Percentiles rank a stretch among this genome's conserved stretches.
Evolutionary conservation across 2,329 filamentous ascomycete genomes (phyloP).

Genomic region (Ceratocystis alfenasii): DNA sequence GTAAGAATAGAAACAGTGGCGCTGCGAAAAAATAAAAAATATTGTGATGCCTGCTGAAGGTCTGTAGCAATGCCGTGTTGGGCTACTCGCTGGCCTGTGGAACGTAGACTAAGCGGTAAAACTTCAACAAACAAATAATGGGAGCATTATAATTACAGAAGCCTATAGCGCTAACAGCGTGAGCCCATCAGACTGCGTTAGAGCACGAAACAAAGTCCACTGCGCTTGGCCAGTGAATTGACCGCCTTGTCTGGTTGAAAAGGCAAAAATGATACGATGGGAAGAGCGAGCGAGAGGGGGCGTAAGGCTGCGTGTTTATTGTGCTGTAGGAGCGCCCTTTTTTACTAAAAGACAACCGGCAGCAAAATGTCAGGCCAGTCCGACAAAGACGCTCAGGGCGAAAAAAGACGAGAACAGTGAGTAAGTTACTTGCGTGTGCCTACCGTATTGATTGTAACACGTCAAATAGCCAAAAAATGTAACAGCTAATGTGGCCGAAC

Average conservation of each 20-base stretch:
- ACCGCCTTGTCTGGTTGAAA: not conserved
- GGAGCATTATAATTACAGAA: no score
- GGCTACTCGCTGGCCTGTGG: no score
- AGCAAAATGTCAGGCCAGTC: not conserved
- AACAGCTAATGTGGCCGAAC: not conserved
- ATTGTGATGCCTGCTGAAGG: not conserved
- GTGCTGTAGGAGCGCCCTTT: not conserved
- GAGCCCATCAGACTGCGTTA: no score
- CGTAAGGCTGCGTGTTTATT: no score
- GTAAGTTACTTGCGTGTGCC: not conserved
- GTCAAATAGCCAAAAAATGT: not conserved
- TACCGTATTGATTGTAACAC: slow-evolving; percentile 6
- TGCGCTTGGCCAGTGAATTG: no score
- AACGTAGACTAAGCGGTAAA: no score
- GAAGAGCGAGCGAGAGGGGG: not conserved
- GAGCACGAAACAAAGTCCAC: no score
- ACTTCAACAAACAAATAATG: no score
- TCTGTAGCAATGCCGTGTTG: no score
- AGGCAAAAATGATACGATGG: not conserved
- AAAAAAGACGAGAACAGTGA: not conserved
- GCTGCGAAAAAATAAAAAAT: not conserved
- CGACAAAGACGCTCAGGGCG: no score
- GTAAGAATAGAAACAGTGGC: not conserved
- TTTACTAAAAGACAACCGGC: not conserved
- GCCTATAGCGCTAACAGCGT: no score